Evolutionary conservation across 2,329 filamentous ascomycete species (phyloP), one percentile per base, ranked within the genome.

Genomic region (Colletotrichum siamense): DNA sequence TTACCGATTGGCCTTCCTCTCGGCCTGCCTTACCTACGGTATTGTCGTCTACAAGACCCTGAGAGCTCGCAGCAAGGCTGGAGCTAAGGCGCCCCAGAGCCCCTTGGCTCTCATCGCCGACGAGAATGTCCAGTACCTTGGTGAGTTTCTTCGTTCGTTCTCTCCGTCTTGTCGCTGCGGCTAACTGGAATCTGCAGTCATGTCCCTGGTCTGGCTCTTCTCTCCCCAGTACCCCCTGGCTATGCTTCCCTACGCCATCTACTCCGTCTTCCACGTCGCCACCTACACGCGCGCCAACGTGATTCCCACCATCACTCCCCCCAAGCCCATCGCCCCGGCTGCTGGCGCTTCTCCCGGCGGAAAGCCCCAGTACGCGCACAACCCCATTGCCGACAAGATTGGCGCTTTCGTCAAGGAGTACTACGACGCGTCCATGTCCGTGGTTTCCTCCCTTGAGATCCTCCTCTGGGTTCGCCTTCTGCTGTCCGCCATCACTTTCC

Each of bases 31-130:
- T 66, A 99, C 97, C 13, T 99, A 99, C 86, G 96, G 97, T 79
- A 99, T 99, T 80, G 97, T 99, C 66, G 96, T 99, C 78, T 99
- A 98, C 91, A 99, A 99, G 92, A 96, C 95, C 75, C 95, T 96
- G 89, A 93, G 96, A 79, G 95, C 96, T 81, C 94, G 95, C 80
- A 91, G 94, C 81, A 94, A 95, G 90, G 90, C 93, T 66, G 93
- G 94, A 79, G 92, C 89, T 77, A 92, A 88, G 84, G 85, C 92
- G 81, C 92, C 86, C 52, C 83, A 84, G 68, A 92, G 94, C 75
- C 85, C 90, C 65, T 71, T 96, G 75, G 91, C 93, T 77, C 88
- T 98, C 79, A 89, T 94, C 73, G 89, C 92, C 15, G 97, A 99
- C 84, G 97, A 99, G 91, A 99, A 99, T 86, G 95, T 99, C 69